These are phyloP conservation scores for Cladosporium austrohemisphaericum DNA, from an alignment of 2,329 filamentous ascomycete genomes.

Conservation along the genomic window DNA sequence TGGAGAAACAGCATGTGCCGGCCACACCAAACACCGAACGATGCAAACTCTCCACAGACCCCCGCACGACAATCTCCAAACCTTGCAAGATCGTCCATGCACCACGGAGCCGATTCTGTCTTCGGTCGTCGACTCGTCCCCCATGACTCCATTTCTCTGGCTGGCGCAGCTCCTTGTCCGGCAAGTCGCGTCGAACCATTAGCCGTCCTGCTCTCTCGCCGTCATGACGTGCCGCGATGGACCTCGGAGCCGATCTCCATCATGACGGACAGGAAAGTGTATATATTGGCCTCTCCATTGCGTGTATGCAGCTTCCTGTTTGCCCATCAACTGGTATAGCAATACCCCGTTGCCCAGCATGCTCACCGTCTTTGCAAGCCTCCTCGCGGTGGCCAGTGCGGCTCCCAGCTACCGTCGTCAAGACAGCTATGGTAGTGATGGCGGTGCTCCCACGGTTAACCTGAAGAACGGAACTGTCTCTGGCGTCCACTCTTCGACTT, in stretches of 20 bases:
- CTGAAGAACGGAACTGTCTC: constrained; percentile 44
- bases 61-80: constrained; percentile 14
- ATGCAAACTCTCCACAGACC: constrained; percentile 11
- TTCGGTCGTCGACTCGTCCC: constrained; percentile 5
- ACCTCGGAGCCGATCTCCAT: neutral
- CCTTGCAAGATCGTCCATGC: constrained; percentile 13
- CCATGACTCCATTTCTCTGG: constrained; percentile 7
- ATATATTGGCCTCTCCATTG: neutral
- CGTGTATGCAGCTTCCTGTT: neutral
- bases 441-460: constrained; percentile 30
- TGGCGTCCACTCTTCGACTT: constrained; percentile 37
- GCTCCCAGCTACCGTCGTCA: constrained; percentile 11
- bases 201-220: constrained; percentile 2
- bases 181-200: neutral
- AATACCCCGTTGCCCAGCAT: neutral
- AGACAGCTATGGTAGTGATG: constrained; percentile 4
- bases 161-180: neutral
- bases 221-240: constrained; percentile 3
- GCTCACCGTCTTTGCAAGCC: constrained; percentile 14
- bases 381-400: constrained; percentile 14
- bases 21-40: constrained; percentile 4
- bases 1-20: neutral
- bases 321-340: neutral
- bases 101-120: constrained; percentile 9
- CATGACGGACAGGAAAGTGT: neutral